A percentile compares a stretch with the other conserved stretches of the same genome.
phyloP scores from a whole-genome alignment of 2,329 filamentous ascomycete genomes.

The Scedosporium boydii region DNA sequence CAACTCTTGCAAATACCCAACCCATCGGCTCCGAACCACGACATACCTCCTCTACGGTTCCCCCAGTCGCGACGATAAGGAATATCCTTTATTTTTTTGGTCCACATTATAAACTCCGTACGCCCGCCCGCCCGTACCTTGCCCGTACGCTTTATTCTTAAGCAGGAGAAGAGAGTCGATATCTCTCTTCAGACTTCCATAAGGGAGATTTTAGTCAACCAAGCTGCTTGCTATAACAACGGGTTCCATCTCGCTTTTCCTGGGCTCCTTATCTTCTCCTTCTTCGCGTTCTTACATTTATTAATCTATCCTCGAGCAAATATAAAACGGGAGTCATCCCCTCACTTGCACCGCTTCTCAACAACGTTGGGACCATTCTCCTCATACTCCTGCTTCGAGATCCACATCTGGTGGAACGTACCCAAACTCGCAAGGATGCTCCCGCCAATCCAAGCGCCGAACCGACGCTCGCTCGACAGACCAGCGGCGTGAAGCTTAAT shows the following conservation, averaged over 20 bases:
- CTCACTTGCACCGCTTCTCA: slow-evolving; percentile 89
- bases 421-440: slow-evolving; percentile 92
- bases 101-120: not conserved
- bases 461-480: slow-evolving; percentile 78
- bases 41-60: too few relatives aligned
- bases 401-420: slow-evolving; percentile 99
- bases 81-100: not conserved
- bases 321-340: not conserved
- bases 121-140: not conserved
- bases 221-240: too few relatives aligned
- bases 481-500: slow-evolving; percentile 85
- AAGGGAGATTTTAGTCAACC: not conserved
- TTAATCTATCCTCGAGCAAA: not conserved
- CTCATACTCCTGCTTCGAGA: slow-evolving; percentile 93
- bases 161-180: not conserved
- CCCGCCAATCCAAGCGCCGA: slow-evolving; percentile 91
- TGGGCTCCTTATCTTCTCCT: not conserved
- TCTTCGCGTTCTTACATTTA: not conserved
- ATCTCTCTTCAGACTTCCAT: too few relatives aligned
- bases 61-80: not conserved
- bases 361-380: slow-evolving; percentile 87
- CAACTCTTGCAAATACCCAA: too few relatives aligned
- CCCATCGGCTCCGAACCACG: too few relatives aligned
- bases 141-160: not conserved
- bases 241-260: not conserved